These are phyloP conservation scores for Moringa oleifera DNA, from an alignment of 345 rosid genomes.

Conservation along the genomic window DNA sequence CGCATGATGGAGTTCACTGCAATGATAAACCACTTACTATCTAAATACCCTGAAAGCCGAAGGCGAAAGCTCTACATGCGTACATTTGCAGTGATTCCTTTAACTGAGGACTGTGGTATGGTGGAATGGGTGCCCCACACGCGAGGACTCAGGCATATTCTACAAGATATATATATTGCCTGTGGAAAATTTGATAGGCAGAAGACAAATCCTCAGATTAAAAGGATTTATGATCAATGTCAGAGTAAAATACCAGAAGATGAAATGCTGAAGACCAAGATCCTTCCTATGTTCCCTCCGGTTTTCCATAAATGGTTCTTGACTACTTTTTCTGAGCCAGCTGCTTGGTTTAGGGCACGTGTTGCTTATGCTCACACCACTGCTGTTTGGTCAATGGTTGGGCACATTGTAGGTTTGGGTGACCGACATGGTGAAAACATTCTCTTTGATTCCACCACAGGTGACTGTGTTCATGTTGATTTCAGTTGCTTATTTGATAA, in stretches of 20 bases:
- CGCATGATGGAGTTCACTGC: constrained; percentile 99
- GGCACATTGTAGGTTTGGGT: constrained; percentile 96
- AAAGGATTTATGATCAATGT: constrained; percentile 83
- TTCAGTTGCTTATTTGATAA: constrained; percentile 98
- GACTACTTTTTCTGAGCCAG: constrained; percentile 95
- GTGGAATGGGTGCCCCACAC: constrained; percentile 99
- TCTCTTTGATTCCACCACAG: constrained; percentile 97
- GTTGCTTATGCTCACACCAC: constrained; percentile 95
- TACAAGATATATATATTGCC: constrained; percentile 76
- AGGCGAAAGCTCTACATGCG: constrained; percentile 89
- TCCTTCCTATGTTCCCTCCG: constrained; percentile 95
- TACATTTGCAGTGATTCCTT: constrained; percentile 93
- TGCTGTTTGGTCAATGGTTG: constrained; percentile 99
- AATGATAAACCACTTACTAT: constrained; percentile 85
- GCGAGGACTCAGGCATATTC: constrained; percentile 88
- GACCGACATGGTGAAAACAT: constrained; percentile 98
- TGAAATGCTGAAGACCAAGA: constrained; percentile 85
- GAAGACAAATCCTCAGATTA: constrained; percentile 86
- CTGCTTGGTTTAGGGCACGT: constrained; percentile 99
- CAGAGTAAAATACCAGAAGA: constrained; percentile 74
- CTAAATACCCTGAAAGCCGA: constrained; percentile 94
- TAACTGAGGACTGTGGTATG: constrained; percentile 98
- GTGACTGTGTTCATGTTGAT: constrained; percentile 98
- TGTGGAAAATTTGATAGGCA: constrained; percentile 87
- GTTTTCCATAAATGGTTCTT: constrained; percentile 95